phyloP scores from a whole-genome alignment of 2,329 filamentous ascomycete genomes.

The Teratosphaeria epicoccoides region DNA sequence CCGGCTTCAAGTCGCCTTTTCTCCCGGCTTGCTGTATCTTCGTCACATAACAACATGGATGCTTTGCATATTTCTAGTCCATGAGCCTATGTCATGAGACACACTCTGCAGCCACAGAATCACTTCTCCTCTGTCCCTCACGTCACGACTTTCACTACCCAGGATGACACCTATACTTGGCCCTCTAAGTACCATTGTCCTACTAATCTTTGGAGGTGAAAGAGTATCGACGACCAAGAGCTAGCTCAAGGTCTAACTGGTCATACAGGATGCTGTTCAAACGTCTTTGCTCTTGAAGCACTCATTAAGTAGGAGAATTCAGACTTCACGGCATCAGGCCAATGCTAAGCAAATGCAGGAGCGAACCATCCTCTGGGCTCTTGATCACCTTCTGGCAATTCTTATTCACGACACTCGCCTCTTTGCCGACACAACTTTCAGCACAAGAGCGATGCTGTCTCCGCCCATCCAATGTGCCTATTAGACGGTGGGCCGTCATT shows the following conservation, averaged over 20 bases:
- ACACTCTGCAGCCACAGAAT: not conserved
- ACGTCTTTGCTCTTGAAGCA: slow-evolving; percentile 92
- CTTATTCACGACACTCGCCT: slow-evolving; percentile 52
- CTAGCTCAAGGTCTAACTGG: not conserved
- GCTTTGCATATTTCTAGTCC: not conserved
- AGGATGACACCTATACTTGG: not conserved
- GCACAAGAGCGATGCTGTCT: slow-evolving; percentile 59
- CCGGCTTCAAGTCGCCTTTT: not conserved
- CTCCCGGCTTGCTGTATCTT: not conserved
- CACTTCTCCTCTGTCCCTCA: not conserved
- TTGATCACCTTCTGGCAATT: slow-evolving; percentile 43
- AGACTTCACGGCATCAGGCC: not conserved
- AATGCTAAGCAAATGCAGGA: slow-evolving; percentile 38
- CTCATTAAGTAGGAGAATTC: slow-evolving; percentile 51
- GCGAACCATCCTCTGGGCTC: slow-evolving; percentile 68
- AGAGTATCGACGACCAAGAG: not conserved
- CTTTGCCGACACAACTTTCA: slow-evolving; percentile 36
- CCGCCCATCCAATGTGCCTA: slow-evolving; percentile 65
- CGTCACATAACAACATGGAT: not conserved
- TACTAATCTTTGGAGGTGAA: not conserved
- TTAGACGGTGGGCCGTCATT: slow-evolving; percentile 77
- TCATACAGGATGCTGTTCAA: slow-evolving; percentile 66
- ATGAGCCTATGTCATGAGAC: not conserved
- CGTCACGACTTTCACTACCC: not conserved
- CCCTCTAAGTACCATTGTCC: not conserved